Evolutionary conservation across 2,329 filamentous ascomycete species (phyloP).

Genomic region (Lasiodiplodia citricola): DNA sequence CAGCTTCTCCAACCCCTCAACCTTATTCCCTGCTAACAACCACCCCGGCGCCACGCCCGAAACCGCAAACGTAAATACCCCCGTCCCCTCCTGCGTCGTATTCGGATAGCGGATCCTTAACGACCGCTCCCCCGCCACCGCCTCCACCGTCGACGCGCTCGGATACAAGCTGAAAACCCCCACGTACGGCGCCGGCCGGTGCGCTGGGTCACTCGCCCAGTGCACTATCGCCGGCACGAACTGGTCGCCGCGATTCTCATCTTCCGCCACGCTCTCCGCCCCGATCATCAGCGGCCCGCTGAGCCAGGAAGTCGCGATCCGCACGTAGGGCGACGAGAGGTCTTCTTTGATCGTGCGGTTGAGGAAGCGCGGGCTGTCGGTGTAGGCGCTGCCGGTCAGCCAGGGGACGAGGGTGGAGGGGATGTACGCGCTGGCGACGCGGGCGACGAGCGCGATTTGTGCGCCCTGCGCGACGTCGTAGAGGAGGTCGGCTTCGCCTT

Average conservation of each 20-base stretch:
- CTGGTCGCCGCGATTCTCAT: conserved; percentile 37
- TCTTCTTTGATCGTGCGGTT: not conserved
- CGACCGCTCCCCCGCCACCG: conserved; percentile 40
- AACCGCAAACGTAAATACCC: not conserved
- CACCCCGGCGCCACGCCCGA: not conserved
- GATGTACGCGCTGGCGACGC: conserved; percentile 32
- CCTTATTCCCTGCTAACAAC: not conserved
- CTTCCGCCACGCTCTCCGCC: conserved; percentile 45
- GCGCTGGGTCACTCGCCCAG: conserved; percentile 50
- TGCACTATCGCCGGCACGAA: conserved; percentile 54
- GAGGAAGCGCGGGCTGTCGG: not conserved
- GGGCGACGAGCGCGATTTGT: conserved; percentile 47
- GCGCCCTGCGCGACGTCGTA: conserved; percentile 51
- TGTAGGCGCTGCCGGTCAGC: not conserved
- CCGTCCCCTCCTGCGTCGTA: not conserved
- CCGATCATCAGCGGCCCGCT: conserved; percentile 53
- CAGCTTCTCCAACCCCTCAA: not conserved
- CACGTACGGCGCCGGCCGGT: conserved; percentile 48
- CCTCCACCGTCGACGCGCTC: conserved; percentile 49
- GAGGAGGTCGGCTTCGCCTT: conserved; percentile 48
- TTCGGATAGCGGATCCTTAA: not conserved
- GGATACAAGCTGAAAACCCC: conserved; percentile 51
- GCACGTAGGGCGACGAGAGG: conserved; percentile 32
- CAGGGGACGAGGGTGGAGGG: not conserved
- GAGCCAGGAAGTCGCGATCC: conserved; percentile 50